Conservation (phyloP, 208 protist species). For the Leishmania tropica region DNA sequence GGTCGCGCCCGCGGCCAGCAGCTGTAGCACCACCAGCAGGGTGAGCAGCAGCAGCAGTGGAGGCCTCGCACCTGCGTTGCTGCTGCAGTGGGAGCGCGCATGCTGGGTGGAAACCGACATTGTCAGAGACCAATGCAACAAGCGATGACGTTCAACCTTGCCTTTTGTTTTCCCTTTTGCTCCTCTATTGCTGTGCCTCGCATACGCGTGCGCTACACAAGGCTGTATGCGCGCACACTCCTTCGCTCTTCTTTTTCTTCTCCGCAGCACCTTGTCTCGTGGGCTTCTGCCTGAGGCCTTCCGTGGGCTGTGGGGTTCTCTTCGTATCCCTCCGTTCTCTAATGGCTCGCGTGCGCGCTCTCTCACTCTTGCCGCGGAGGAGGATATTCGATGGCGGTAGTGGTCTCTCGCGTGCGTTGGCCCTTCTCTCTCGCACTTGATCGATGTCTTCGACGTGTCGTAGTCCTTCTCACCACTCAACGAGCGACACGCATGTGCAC, state of each 20-base stretch:
- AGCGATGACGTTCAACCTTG: not conserved
- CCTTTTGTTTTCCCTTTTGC: not conserved
- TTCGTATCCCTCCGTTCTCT: not conserved
- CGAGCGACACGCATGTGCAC: not conserved
- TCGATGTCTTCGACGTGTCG: not conserved
- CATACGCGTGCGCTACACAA: not conserved
- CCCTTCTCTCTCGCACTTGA: not conserved
- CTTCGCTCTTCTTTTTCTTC: not conserved
- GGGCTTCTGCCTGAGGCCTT: not conserved
- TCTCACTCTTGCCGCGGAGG: not conserved
- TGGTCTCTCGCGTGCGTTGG: not conserved
- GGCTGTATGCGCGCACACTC: not conserved
- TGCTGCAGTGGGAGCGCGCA: not conserved
- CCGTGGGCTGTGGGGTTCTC: not conserved
- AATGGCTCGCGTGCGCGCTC: not conserved
- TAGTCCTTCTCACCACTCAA: not conserved
- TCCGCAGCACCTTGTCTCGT: not conserved
- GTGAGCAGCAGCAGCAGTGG: not conserved
- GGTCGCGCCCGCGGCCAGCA: conserved; percentile 2
- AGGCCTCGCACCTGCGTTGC: not conserved
- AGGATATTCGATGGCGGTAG: not conserved
- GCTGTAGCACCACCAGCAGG: conserved; percentile 1
- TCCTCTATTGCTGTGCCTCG: not conserved
- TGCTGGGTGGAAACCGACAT: not conserved
- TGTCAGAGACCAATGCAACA: not conserved